Evolutionary conservation across 2,329 filamentous ascomycete species (phyloP).

Genomic region (Arthrobotrys sinensis): DNA sequence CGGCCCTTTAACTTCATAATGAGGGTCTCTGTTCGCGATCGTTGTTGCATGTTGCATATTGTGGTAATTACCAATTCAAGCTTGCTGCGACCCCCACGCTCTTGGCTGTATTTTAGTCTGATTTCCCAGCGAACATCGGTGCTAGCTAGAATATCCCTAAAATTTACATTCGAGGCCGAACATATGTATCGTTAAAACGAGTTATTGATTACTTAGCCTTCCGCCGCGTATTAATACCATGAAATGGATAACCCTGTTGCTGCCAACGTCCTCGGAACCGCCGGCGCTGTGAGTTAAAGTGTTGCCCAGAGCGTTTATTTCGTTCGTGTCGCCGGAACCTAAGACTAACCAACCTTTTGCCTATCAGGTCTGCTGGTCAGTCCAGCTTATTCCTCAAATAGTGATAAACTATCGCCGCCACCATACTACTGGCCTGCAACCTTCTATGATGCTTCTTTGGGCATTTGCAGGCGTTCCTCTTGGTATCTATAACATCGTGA

Average conservation of each 20-base stretch:
- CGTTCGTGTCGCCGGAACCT: neutral
- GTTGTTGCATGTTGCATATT: too few species aligned
- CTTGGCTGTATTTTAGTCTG: too few species aligned
- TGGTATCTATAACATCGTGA: conserved; percentile 71
- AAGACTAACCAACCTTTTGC: conserved; percentile 35
- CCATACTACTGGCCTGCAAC: conserved; percentile 77
- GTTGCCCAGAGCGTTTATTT: neutral
- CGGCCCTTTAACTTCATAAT: too few species aligned
- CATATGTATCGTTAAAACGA: too few species aligned
- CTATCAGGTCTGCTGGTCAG: conserved; percentile 74
- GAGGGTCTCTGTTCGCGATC: too few species aligned
- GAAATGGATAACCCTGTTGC: conserved; percentile 73
- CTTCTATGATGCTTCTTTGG: conserved; percentile 81
- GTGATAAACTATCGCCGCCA: conserved; percentile 78
- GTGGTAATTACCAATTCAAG: too few species aligned
- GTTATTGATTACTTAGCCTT: too few species aligned
- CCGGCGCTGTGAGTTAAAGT: conserved; percentile 71
- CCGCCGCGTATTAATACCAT: neutral
- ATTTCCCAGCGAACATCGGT: too few species aligned
- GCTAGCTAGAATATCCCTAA: too few species aligned
- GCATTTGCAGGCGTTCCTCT: conserved; percentile 78
- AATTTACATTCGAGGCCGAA: too few species aligned
- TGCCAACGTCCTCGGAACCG: conserved; percentile 74
- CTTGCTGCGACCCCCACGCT: too few species aligned
- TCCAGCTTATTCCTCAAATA: conserved; percentile 80